Percentiles rank a stretch among this genome's conserved stretches.
These are phyloP conservation scores for Gaillardinia entomophila DNA, from an alignment of 805 yeast species.

Conservation along the genomic window DNA sequence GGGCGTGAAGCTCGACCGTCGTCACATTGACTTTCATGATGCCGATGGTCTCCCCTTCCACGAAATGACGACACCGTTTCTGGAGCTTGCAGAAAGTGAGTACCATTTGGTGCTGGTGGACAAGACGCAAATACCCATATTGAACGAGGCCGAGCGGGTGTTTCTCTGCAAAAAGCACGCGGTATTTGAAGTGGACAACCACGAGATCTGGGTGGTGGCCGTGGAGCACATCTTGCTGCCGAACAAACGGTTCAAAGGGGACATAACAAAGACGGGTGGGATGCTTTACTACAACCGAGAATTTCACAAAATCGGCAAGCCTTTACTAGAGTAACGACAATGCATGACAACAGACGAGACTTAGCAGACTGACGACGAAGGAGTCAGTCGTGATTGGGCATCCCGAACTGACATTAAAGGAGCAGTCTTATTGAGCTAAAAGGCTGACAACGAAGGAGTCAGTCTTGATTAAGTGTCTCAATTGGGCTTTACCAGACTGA, in stretches of 20 bases:
- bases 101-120: conserved; percentile 22
- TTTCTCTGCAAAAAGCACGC: conserved; percentile 54
- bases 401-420: no score
- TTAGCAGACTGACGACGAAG: no score
- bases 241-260: conserved; percentile 10
- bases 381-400: no score
- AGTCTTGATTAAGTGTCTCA: no score
- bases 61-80: conserved; percentile 54
- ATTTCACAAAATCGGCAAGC: conserved; percentile 43
- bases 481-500: no score
- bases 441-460: no score
- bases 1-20: conserved; percentile 44
- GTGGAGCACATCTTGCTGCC: conserved; percentile 52
- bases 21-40: conserved; percentile 7
- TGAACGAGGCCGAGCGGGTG: conserved; percentile 52
- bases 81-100: conserved; percentile 16
- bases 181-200: conserved; percentile 65
- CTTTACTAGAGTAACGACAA: conserved; percentile 1
- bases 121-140: conserved; percentile 39
- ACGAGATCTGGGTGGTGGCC: conserved; percentile 85
- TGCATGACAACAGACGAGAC: neutral
- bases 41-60: conserved; percentile 33
- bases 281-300: conserved; percentile 57
- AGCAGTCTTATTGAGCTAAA: no score
- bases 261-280: conserved; percentile 47